phyloP scores from a whole-genome alignment of 148 eudicot species.

The Salicornia ramosissima region DNA sequence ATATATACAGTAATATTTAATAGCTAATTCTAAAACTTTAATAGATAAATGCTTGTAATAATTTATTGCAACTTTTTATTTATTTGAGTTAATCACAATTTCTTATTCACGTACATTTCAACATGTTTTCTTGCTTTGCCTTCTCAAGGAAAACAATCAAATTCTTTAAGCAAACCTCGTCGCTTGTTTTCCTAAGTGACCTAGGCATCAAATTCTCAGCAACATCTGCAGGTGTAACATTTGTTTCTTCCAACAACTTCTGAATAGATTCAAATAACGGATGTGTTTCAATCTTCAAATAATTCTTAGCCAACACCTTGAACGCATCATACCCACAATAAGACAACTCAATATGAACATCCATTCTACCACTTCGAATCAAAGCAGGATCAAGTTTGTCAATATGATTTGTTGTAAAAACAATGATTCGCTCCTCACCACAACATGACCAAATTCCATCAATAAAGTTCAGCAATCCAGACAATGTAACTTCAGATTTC shows the following conservation, averaged over 20 bases:
- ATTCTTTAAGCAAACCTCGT: constrained; percentile 21
- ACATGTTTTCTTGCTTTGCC: constrained; percentile 23
- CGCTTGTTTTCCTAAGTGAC: constrained; percentile 11
- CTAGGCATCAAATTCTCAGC: constrained; percentile 49
- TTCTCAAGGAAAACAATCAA: constrained; percentile 29
- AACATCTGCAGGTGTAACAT: no score
- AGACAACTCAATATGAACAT: constrained; percentile 36
- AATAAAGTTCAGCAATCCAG: constrained; percentile 39
- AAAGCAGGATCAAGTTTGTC: constrained; percentile 40
- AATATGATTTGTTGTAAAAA: constrained; percentile 34
- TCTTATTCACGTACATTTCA: no score
- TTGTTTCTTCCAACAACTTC: constrained; percentile 23
- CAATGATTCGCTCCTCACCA: constrained; percentile 34
- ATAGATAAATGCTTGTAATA: no score
- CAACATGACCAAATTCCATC: constrained; percentile 46
- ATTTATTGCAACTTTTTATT: no score
- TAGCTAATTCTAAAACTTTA: no score
- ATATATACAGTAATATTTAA: no score
- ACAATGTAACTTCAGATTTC: constrained; percentile 33
- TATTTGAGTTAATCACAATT: no score
- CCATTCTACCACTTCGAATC: constrained; percentile 43
- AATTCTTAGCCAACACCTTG: constrained; percentile 38
- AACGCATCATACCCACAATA: constrained; percentile 34
- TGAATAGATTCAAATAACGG: constrained; percentile 23
- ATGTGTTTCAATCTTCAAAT: constrained; percentile 33